These are phyloP conservation scores for Aquilaria sinensis DNA, from an alignment of 345 rosid species.

Conservation along the genomic window DNA sequence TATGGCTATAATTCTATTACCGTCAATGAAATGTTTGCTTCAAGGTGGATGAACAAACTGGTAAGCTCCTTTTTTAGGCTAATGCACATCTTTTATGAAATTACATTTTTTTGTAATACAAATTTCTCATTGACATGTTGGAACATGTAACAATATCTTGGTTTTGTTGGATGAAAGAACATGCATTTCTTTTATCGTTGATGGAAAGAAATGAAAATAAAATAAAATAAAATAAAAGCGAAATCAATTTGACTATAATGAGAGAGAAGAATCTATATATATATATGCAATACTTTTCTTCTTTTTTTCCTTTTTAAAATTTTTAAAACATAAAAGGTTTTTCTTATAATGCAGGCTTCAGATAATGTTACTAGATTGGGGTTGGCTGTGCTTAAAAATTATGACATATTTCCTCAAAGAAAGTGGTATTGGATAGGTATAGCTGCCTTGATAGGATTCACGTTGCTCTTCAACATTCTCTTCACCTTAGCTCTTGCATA, in stretches of 20 bases:
- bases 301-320: neutral
- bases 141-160: no score
- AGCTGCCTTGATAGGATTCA: slow-evolving; percentile 55
- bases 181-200: no score
- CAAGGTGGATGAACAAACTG: no score
- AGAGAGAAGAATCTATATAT: neutral
- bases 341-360: slow-evolving; percentile 39
- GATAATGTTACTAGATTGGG: slow-evolving; percentile 49
- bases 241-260: neutral
- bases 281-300: neutral
- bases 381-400: slow-evolving; percentile 43
- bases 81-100: no score
- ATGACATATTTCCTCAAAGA: slow-evolving; percentile 38
- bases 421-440: slow-evolving; percentile 89
- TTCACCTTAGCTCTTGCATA: slow-evolving; percentile 61
- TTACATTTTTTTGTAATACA: no score
- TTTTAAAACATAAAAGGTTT: neutral
- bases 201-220: no score
- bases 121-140: no score
- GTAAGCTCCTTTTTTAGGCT: no score
- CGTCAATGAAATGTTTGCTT: no score
- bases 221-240: neutral
- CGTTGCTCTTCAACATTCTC: slow-evolving; percentile 66
- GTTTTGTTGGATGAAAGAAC: no score
- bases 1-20: no score